These are phyloP conservation scores for Quercus tomentella DNA, from an alignment of 331 rosid species.

Conservation along the genomic window DNA sequence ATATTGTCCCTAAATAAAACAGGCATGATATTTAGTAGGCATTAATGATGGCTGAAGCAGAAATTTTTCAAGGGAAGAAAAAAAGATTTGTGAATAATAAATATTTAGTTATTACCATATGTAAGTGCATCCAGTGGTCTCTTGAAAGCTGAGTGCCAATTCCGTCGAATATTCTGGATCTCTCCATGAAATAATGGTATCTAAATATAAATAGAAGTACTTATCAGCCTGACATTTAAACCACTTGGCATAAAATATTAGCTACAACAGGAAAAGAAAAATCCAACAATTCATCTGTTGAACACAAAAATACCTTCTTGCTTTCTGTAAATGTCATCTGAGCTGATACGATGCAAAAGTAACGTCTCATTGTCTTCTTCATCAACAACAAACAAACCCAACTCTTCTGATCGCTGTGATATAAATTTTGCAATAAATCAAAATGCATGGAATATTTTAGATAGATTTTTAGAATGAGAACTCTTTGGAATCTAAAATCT, in stretches of 20 bases:
- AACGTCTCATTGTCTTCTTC: conserved; percentile 86
- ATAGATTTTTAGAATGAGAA: not conserved
- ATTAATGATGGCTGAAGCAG: conserved; percentile 16
- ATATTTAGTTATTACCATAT: conserved; percentile 57
- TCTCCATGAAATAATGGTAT: conserved; percentile 95
- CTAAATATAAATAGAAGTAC: conserved; percentile 34
- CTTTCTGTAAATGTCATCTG: conserved; percentile 83
- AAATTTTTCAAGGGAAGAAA: not conserved
- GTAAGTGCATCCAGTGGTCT: conserved; percentile 81
- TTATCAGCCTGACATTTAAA: not conserved
- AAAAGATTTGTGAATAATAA: not conserved
- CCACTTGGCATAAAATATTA: not conserved
- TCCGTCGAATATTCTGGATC: conserved; percentile 94
- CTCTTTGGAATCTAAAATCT: not conserved
- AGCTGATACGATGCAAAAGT: conserved; percentile 73
- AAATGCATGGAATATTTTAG: conserved; percentile 4
- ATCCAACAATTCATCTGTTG: not conserved
- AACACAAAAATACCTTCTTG: conserved; percentile 72
- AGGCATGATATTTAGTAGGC: conserved; percentile 20
- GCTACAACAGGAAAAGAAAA: not conserved
- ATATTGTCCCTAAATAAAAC: conserved; percentile 71
- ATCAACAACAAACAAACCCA: conserved; percentile 75
- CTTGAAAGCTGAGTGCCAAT: conserved; percentile 96
- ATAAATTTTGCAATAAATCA: conserved; percentile 20
- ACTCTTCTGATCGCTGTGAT: conserved; percentile 74